Conservation (phyloP, 140 eudicot species). For the Flaveria floridana region DNA sequence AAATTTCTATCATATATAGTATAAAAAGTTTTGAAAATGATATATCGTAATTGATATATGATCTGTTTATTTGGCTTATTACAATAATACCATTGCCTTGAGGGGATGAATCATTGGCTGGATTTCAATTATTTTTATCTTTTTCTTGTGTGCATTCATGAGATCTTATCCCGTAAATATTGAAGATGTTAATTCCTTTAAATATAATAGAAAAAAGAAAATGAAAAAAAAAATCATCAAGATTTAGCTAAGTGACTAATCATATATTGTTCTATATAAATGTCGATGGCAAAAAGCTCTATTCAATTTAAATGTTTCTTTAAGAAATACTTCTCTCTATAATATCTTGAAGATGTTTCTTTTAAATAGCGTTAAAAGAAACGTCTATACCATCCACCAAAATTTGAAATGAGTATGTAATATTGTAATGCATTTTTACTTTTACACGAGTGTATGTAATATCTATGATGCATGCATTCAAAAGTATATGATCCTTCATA, state of each 20-base stretch:
- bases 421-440: no score
- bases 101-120: constrained; percentile 46
- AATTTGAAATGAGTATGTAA: neutral
- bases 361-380: neutral
- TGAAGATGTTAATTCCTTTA: neutral
- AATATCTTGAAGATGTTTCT: no score
- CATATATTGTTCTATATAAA: neutral
- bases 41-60: constrained; percentile 9
- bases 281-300: no score
- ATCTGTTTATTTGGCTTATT: constrained; percentile 35
- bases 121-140: constrained; percentile 26
- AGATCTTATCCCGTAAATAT: constrained; percentile 31
- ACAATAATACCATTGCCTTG: constrained; percentile 22
- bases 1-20: neutral
- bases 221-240: neutral
- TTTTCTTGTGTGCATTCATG: constrained; percentile 17
- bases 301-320: neutral
- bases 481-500: neutral
- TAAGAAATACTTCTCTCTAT: no score
- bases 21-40: neutral
- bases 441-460: neutral
- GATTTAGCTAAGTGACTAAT: neutral
- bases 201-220: neutral
- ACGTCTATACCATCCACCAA: no score
- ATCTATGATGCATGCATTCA: neutral